These are phyloP conservation scores for Inonotus hispidus DNA, from an alignment of 1,284 basidiomycete species.

Conservation along the genomic window DNA sequence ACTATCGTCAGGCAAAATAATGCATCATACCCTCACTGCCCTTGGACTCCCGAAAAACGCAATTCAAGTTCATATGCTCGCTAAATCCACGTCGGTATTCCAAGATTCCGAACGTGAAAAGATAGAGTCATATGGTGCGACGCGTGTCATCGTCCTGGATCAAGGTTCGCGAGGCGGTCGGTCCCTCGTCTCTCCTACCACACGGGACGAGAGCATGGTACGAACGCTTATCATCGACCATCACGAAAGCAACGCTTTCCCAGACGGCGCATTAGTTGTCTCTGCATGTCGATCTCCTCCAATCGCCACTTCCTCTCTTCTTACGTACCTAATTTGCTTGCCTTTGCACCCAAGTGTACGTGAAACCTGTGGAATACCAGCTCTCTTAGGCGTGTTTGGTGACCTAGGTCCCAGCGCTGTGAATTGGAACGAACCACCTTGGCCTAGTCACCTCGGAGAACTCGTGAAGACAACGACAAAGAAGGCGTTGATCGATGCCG, in stretches of 20 bases:
- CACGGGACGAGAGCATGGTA: slow-evolving; percentile 13
- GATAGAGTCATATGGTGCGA: slow-evolving; percentile 23
- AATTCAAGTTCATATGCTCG: slow-evolving; percentile 28
- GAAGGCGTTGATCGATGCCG: slow-evolving; percentile 27
- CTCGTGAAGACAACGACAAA: slow-evolving; percentile 28
- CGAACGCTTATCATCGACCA: slow-evolving; percentile 30
- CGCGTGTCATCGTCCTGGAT: slow-evolving; percentile 26
- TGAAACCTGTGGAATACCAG: slow-evolving; percentile 13
- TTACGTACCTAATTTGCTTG: slow-evolving; percentile 27
- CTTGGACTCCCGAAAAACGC: slow-evolving; percentile 24
- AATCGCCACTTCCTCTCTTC: slow-evolving; percentile 28
- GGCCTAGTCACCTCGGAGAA: slow-evolving; percentile 27
- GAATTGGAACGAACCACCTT: slow-evolving; percentile 23
- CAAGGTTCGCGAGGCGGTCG: slow-evolving; percentile 30
- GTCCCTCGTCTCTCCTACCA: slow-evolving; percentile 19
- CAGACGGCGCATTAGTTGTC: slow-evolving; percentile 24
- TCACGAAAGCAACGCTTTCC: slow-evolving; percentile 29
- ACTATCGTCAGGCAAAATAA: slow-evolving; percentile 28
- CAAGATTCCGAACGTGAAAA: slow-evolving; percentile 22
- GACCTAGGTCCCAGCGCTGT: slow-evolving; percentile 28
- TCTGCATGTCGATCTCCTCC: slow-evolving; percentile 27
- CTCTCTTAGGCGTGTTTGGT: slow-evolving; percentile 31
- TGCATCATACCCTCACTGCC: slow-evolving; percentile 26
- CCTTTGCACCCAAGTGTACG: slow-evolving; percentile 25
- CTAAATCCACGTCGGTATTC: slow-evolving; percentile 29